These are phyloP conservation scores for Brassica balearica DNA, from an alignment of 441 rosid species.

Conservation along the genomic window DNA sequence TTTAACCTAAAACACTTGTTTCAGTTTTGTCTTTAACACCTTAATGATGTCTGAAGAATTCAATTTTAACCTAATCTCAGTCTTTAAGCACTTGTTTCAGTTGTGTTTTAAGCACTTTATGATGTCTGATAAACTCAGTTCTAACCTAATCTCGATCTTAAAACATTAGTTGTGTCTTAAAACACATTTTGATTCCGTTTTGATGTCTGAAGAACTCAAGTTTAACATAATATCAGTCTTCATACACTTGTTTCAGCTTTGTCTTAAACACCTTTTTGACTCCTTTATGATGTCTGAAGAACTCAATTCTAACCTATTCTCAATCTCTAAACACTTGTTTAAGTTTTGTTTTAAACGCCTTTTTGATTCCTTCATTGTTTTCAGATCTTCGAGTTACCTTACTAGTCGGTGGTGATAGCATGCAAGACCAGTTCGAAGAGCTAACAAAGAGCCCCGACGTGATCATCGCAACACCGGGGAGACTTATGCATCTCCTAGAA, in stretches of 20 bases:
- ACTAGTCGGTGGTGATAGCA: conserved; percentile 96
- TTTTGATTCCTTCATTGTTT: conserved; percentile 24
- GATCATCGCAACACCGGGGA: conserved; percentile 93
- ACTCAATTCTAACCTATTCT: background rate
- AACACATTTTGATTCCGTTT: too few species aligned
- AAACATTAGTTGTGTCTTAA: too few species aligned
- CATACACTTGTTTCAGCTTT: background rate
- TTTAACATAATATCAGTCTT: background rate
- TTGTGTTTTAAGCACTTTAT: too few species aligned
- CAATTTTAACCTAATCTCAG: too few species aligned
- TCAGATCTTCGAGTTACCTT: conserved; percentile 83
- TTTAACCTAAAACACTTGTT: too few species aligned
- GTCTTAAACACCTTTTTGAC: background rate
- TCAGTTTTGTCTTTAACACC: too few species aligned
- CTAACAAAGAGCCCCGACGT: conserved; percentile 90
- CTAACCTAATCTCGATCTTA: too few species aligned
- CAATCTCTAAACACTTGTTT: background rate
- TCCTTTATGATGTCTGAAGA: background rate
- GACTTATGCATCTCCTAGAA: conserved; percentile 92
- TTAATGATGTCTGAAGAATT: background rate
- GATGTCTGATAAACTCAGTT: too few species aligned
- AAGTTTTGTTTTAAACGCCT: background rate
- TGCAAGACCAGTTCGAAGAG: conserved; percentile 94
- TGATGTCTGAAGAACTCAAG: background rate
- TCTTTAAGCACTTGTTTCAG: too few species aligned